A percentile compares a stretch with the other conserved stretches of the same genome.
Conservation (phyloP, 306 rosid genomes). For the Betula pendula region DNA sequence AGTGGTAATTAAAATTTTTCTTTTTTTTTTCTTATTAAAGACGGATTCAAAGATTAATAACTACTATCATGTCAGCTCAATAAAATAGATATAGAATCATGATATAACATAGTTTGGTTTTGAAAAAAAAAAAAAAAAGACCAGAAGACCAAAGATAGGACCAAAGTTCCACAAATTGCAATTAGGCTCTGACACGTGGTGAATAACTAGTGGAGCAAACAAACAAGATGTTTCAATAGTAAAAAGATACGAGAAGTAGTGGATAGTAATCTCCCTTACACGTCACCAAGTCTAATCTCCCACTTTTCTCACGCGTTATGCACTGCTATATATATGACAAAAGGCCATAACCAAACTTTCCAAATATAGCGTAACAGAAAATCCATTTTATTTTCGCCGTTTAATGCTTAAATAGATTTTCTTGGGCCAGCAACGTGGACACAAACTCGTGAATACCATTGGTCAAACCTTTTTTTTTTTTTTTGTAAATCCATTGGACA, state of each 20-base stretch:
- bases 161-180: neutral
- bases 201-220: constrained; percentile 1
- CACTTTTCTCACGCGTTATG: neutral
- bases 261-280: neutral
- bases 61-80: too few species aligned
- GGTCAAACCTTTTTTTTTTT: too few species aligned
- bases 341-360: neutral
- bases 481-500: too few species aligned
- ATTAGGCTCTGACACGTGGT: neutral
- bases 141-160: neutral
- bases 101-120: too few species aligned
- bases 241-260: neutral
- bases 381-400: neutral
- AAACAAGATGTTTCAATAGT: neutral
- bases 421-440: neutral
- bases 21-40: too few species aligned
- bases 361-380: constrained; percentile 1
- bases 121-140: neutral
- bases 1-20: too few species aligned
- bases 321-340: neutral
- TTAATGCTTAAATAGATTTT: neutral
- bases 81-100: too few species aligned
- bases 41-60: too few species aligned
- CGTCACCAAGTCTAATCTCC: constrained; percentile 8
- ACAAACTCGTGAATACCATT: neutral